Base-by-base conservation (phyloP, 1,284 basidiomycete genomes). In the Cutaneotrichosporon mucoides region DNA sequence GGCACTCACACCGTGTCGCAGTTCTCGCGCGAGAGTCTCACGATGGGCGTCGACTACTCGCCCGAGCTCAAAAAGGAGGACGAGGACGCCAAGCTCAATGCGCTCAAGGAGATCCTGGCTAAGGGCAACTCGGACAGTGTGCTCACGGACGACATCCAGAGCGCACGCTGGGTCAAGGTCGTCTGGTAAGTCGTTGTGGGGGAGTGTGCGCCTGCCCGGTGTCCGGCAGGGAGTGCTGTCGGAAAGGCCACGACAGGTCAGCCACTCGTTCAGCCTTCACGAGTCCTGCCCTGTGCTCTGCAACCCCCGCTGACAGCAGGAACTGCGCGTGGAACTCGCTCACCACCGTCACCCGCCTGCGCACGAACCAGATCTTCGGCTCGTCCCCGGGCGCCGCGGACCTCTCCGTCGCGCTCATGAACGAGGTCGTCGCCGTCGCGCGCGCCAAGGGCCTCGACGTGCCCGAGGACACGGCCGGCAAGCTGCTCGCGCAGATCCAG, bases 161-260 rank as follows among this genome's bases (percentile, higher is more conserved):
- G 71, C 11, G 77, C 79, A 57, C 70, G 81, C 55, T 83, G 82
- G 82, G 73, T 79, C 65, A 81, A 81, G 67, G 73, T 78, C 51
- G 75, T 76, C 60, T 80, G 75, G 76, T 73, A 46, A 62, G 70
- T 62, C 5, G 13, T 24, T 24, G 24, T 24, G 24, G 24, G 24
- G 24, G 24, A 24, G 24, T 24, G 24, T 24, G 24, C 24, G 24
- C 24, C 24, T 24, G 24, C 24, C 24, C 24, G 24, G 24, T 24
- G 24, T 24, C 24, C 24, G 24, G 24, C 24, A 24, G 24, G 24
- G 24, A 24, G 24, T 24, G 24, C 24, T 24, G 24, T 24, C 24
- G 24, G 24, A 24, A 24, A 24, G 24, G 24, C 24, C 24, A 24
- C 24, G 24, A 24, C 24, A 24, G 24, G 24, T 24, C 24, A 24